These are phyloP conservation scores for Lathyrus sativus DNA, from an alignment of 306 rosid genomes.

Conservation along the genomic window DNA sequence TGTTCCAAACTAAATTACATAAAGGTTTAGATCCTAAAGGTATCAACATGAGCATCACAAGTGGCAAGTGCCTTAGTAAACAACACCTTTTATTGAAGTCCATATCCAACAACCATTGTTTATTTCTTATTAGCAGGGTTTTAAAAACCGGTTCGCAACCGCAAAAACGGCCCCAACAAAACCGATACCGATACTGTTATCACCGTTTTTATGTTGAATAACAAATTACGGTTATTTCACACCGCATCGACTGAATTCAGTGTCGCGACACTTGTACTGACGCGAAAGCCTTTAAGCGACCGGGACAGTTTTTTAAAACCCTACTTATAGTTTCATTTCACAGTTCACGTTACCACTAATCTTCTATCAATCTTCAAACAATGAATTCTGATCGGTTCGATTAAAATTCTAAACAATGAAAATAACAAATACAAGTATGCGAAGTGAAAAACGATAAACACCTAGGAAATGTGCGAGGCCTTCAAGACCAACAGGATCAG, in stretches of 20 bases:
- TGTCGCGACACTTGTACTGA: too few species aligned
- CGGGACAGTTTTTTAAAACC: too few species aligned
- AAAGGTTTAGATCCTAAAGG: background rate
- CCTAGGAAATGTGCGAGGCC: slow-evolving; percentile 99
- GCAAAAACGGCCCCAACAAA: too few species aligned
- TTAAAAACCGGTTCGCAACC: too few species aligned
- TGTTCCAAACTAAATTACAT: background rate
- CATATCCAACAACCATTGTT: slow-evolving; percentile 1
- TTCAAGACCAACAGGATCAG: slow-evolving; percentile 84
- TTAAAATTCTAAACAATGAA: background rate
- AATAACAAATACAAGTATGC: too few species aligned
- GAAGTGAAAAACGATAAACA: slow-evolving; percentile 11
- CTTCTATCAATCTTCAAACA: background rate
- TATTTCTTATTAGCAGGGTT: background rate
- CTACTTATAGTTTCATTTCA: background rate
- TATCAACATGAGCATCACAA: slow-evolving; percentile 6
- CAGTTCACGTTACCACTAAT: background rate
- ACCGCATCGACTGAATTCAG: too few species aligned
- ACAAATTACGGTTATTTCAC: too few species aligned
- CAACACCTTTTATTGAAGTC: background rate
- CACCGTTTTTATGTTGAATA: too few species aligned
- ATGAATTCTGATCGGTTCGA: background rate
- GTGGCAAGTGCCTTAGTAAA: slow-evolving; percentile 12
- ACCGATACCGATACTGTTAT: too few species aligned
- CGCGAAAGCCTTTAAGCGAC: too few species aligned